Percentiles rank a stretch among this genome's conserved stretches.
These are phyloP conservation scores for Diutina siamensis DNA, from an alignment of 1,139 yeast species.

Conservation along the genomic window DNA sequence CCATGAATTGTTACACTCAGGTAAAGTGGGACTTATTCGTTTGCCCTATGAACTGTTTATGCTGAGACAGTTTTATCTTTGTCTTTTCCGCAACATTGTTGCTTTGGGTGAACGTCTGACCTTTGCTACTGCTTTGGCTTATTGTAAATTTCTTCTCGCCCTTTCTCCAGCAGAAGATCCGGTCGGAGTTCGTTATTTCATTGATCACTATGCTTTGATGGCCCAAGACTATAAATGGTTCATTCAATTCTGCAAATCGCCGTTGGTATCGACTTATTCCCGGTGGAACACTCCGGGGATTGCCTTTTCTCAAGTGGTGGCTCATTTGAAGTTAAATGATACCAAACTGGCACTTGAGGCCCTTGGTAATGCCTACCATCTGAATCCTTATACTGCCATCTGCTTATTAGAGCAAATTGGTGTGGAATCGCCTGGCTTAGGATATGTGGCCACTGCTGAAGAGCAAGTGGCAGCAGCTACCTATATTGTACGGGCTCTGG, in stretches of 20 bases:
- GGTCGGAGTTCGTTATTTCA: constrained; percentile 68
- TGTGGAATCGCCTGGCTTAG: constrained; percentile 10
- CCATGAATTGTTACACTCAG: constrained; percentile 35
- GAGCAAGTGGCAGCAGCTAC: constrained; percentile 35
- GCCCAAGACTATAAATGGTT: constrained; percentile 56
- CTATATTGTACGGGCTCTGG: constrained; percentile 38
- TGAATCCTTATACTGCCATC: constrained; percentile 51
- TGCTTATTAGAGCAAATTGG: constrained; percentile 35
- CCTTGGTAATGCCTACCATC: constrained; percentile 37
- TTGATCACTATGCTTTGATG: constrained; percentile 67
- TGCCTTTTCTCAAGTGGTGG: constrained; percentile 55
- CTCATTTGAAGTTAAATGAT: constrained; percentile 34
- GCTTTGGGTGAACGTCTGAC: constrained; percentile 71
- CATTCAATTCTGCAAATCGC: constrained; percentile 41
- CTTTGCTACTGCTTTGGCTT: constrained; percentile 62
- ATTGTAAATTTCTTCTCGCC: constrained; percentile 58
- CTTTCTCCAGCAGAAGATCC: constrained; percentile 77
- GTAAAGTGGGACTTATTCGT: constrained; percentile 50
- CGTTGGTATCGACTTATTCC: constrained; percentile 43
- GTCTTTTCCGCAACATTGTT: constrained; percentile 61
- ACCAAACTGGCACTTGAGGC: constrained; percentile 32
- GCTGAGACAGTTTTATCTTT: constrained; percentile 68
- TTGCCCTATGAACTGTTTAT: constrained; percentile 67
- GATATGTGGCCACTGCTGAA: constrained; percentile 6
- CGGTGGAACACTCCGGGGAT: constrained; percentile 71